Evolutionary conservation across 2,329 filamentous ascomycete genomes (phyloP).

Genomic region (Colletotrichum caudatum): DNA sequence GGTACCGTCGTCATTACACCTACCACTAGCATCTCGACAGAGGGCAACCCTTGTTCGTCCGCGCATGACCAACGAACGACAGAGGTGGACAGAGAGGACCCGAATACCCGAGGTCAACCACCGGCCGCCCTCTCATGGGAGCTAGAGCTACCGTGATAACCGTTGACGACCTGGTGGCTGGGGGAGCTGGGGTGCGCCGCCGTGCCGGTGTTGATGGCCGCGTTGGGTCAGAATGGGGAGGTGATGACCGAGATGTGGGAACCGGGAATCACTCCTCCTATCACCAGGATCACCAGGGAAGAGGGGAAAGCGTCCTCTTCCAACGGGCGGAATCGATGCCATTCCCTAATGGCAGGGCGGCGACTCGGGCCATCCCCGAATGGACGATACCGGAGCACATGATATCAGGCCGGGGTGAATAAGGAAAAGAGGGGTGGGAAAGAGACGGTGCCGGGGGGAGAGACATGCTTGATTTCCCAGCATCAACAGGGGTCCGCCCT

Average conservation of each 20-base stretch:
- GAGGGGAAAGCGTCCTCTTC: neutral
- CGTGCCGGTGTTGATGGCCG: slow-evolving; percentile 35
- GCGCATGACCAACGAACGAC: slow-evolving; percentile 25
- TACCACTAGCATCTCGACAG: slow-evolving; percentile 4
- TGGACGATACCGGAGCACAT: neutral
- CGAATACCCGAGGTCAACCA: slow-evolving; percentile 13
- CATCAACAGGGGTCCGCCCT: slow-evolving; percentile 18
- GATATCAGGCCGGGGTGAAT: neutral
- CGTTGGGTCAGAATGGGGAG: slow-evolving; percentile 39
- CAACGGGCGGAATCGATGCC: slow-evolving; percentile 18
- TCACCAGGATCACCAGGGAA: neutral
- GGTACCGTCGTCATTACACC: slow-evolving; percentile 27
- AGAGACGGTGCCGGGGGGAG: slow-evolving; percentile 7
- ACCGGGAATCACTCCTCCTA: neutral
- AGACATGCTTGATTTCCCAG: neutral
- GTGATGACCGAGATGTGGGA: slow-evolving; percentile 27
- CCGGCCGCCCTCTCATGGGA: neutral
- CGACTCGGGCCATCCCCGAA: slow-evolving; percentile 34
- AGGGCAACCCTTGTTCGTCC: neutral
- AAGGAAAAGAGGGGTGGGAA: neutral
- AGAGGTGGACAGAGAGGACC: neutral
- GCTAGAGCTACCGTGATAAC: slow-evolving; percentile 1
- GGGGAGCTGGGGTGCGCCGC: neutral
- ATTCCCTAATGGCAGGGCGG: slow-evolving; percentile 11
- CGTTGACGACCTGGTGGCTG: slow-evolving; percentile 14